These are phyloP conservation scores for Mycena indigotica DNA, from an alignment of 768 basidiomycete species.

Conservation along the genomic window DNA sequence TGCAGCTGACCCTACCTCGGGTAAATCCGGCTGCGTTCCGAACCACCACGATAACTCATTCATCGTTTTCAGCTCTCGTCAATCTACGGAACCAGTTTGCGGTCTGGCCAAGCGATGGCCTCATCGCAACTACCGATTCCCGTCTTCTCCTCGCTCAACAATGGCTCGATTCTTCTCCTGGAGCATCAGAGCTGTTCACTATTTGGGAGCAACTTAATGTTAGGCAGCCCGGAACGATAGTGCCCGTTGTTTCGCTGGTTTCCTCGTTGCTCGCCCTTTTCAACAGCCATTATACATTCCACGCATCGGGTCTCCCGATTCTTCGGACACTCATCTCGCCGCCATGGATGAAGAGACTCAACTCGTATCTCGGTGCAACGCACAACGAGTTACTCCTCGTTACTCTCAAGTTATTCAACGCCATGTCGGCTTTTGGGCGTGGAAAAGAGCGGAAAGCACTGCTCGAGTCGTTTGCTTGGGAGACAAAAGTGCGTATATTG, in stretches of 20 bases:
- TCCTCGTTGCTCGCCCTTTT: conserved; percentile 63
- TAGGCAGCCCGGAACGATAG: conserved; percentile 41
- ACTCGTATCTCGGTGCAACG: conserved; percentile 60
- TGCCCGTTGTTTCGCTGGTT: conserved; percentile 52
- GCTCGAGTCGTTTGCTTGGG: conserved; percentile 77
- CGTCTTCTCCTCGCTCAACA: conserved; percentile 59
- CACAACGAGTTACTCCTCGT: conserved; percentile 69
- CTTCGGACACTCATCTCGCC: conserved; percentile 61
- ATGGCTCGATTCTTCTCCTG: conserved; percentile 63
- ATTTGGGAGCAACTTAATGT: conserved; percentile 56
- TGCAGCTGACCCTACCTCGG: conserved; percentile 33
- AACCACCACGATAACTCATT: not conserved
- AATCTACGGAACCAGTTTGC: conserved; percentile 67
- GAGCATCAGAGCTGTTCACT: conserved; percentile 61
- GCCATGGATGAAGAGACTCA: conserved; percentile 56
- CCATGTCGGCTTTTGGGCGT: conserved; percentile 63
- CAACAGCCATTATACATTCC: conserved; percentile 69
- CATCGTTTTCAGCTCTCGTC: conserved; percentile 40
- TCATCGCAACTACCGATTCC: conserved; percentile 56
- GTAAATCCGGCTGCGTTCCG: conserved; percentile 25
- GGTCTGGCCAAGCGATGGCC: conserved; percentile 48
- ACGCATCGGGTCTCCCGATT: conserved; percentile 62
- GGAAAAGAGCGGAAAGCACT: conserved; percentile 65
- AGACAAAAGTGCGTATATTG: conserved; percentile 57
- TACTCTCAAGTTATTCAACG: conserved; percentile 63